Conservation (phyloP, 225 moss, liverwort and hornwort genomes). For the Rhytidiadelphus loreus region DNA sequence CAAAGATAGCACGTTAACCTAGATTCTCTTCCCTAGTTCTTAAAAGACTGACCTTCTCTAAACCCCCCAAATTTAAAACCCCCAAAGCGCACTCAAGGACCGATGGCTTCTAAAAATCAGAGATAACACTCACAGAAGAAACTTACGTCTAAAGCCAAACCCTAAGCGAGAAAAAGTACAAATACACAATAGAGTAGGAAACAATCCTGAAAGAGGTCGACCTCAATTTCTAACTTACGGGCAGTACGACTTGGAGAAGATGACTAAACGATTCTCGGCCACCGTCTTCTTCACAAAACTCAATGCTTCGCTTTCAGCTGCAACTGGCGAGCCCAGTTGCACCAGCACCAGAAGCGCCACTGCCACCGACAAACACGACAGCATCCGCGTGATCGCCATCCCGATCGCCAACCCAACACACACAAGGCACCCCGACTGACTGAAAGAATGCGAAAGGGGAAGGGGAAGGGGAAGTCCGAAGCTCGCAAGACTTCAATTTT, state of each 20-base stretch:
- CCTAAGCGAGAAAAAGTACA: neutral
- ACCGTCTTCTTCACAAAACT: conserved; percentile 65
- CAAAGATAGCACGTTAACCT: neutral
- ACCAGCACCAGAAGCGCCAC: neutral
- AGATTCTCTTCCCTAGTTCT: neutral
- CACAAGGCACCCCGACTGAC: neutral
- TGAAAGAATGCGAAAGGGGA: neutral
- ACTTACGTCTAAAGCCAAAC: neutral
- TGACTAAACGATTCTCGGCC: conserved; percentile 53
- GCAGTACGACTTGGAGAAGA: conserved; percentile 98
- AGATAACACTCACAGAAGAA: neutral
- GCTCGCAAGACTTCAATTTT: too few relatives aligned
- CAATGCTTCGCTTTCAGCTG: conserved; percentile 15
- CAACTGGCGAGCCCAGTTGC: conserved; percentile 5
- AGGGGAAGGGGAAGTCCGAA: neutral
- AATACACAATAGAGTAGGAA: neutral
- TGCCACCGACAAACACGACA: neutral
- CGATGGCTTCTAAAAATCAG: too few relatives aligned
- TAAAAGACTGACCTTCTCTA: neutral
- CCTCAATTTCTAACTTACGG: conserved; percentile 30
- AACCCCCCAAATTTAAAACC: neutral
- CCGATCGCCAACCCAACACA: neutral
- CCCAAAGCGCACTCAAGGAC: neutral
- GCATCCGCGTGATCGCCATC: conserved; percentile 6
- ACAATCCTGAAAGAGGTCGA: neutral